phyloP scores from a whole-genome alignment of 2,329 filamentous ascomycete species.

The Daldinia sp. region DNA sequence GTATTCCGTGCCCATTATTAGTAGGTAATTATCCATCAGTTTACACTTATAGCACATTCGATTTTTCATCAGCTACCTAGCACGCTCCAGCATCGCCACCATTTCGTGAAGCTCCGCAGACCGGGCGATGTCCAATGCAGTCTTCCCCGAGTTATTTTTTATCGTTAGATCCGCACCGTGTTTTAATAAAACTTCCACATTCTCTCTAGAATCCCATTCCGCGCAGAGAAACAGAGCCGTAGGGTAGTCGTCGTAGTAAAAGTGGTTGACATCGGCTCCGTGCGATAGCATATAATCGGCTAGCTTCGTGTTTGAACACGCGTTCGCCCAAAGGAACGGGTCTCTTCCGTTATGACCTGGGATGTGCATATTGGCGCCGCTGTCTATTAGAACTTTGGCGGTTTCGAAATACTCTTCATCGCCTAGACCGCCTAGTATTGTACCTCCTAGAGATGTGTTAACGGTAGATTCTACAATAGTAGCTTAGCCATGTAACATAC shows the following conservation, averaged over 20 bases:
- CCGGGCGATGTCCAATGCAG: conserved; percentile 6
- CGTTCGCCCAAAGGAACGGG: conserved; percentile 7
- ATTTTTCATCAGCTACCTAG: neutral
- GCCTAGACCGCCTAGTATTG: conserved; percentile 3
- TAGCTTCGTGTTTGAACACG: conserved; percentile 6
- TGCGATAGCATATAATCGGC: conserved; percentile 8
- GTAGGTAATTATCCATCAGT: neutral
- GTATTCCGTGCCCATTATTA: neutral
- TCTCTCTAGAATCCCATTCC: neutral
- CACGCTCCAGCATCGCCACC: neutral
- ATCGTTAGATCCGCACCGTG: neutral
- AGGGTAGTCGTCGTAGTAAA: conserved; percentile 2
- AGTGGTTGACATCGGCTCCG: conserved; percentile 12
- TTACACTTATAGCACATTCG: neutral
- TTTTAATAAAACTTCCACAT: neutral
- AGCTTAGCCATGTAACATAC: neutral
- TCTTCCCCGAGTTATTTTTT: conserved; percentile 4
- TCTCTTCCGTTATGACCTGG: neutral
- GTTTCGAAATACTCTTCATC: conserved; percentile 14
- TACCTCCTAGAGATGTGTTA: conserved; percentile 4
- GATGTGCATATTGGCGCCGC: conserved; percentile 6
- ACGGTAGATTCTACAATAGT: neutral
- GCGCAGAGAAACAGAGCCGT: neutral
- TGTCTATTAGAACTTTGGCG: conserved; percentile 19
- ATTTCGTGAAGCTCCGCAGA: neutral